phyloP scores from a whole-genome alignment of 305 asterid species.

The Fraxinus dipetala region DNA sequence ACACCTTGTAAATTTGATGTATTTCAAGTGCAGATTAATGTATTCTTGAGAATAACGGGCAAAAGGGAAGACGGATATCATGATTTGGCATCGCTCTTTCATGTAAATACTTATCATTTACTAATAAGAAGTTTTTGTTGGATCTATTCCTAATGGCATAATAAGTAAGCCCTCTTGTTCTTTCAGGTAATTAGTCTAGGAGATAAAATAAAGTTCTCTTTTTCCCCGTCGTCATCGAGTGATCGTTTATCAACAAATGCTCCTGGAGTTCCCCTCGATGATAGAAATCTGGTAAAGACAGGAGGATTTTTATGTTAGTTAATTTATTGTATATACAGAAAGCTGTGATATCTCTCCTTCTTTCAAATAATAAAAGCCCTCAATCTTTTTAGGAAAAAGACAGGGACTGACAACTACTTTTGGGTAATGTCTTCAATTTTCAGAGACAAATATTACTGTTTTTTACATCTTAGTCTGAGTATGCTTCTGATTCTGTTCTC shows the following conservation, averaged over 20 bases:
- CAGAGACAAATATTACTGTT: neutral
- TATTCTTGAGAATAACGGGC: conserved; percentile 80
- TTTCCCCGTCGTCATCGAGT: conserved; percentile 70
- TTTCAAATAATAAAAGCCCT: conserved; percentile 88
- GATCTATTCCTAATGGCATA: neutral
- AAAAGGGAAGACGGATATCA: conserved; percentile 86
- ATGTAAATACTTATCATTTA: conserved; percentile 28
- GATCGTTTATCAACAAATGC: conserved; percentile 81
- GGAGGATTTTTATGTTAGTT: neutral
- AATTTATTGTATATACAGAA: neutral
- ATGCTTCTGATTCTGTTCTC: conserved; percentile 9
- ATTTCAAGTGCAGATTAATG: conserved; percentile 58
- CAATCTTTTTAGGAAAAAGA: conserved; percentile 83
- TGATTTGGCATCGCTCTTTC: conserved; percentile 96
- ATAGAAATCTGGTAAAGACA: conserved; percentile 64
- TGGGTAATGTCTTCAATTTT: conserved; percentile 48
- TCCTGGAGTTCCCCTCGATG: conserved; percentile 88
- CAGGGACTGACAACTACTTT: conserved; percentile 70
- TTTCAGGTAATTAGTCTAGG: conserved; percentile 88
- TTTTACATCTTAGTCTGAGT: neutral
- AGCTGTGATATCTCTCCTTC: conserved; percentile 9
- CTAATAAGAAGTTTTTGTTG: neutral
- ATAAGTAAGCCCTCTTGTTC: conserved; percentile 19
- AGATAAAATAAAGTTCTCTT: conserved; percentile 77
- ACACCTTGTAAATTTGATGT: neutral